phyloP scores from a whole-genome alignment of 176 grass and related monocot genomes.

The Avena insularis region DNA sequence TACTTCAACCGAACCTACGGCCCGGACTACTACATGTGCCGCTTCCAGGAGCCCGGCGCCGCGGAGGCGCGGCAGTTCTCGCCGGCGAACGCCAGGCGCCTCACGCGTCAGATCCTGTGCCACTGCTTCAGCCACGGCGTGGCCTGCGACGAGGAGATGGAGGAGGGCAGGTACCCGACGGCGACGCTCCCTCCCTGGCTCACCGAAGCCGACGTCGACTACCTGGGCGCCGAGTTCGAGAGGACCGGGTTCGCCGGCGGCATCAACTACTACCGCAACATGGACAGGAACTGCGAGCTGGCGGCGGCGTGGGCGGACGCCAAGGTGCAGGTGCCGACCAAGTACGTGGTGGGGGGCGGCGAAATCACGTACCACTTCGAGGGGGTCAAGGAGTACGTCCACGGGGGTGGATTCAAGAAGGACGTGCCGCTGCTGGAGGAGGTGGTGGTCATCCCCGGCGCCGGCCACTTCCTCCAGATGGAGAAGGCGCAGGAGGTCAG shows the following conservation, averaged over 20 bases:
- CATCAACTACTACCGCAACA: conserved; percentile 22
- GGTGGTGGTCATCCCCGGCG: neutral
- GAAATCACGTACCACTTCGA: conserved; percentile 8
- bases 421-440: neutral
- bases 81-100: neutral
- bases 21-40: neutral
- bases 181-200: neutral
- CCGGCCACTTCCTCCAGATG: neutral
- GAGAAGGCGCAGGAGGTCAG: neutral
- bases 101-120: neutral
- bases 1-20: neutral
- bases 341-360: neutral
- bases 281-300: conserved; percentile 16
- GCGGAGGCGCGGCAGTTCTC: neutral
- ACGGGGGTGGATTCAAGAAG: neutral
- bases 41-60: conserved; percentile 3
- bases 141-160: neutral
- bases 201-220: neutral
- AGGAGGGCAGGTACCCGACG: neutral
- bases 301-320: neutral
- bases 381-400: neutral
- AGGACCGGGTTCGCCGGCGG: neutral
- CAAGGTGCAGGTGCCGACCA: conserved; percentile 5
- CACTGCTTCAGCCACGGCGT: conserved; percentile 19
- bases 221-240: neutral